phyloP scores from a whole-genome alignment of 768 basidiomycete genomes.

The Phylloporus scabripes region DNA sequence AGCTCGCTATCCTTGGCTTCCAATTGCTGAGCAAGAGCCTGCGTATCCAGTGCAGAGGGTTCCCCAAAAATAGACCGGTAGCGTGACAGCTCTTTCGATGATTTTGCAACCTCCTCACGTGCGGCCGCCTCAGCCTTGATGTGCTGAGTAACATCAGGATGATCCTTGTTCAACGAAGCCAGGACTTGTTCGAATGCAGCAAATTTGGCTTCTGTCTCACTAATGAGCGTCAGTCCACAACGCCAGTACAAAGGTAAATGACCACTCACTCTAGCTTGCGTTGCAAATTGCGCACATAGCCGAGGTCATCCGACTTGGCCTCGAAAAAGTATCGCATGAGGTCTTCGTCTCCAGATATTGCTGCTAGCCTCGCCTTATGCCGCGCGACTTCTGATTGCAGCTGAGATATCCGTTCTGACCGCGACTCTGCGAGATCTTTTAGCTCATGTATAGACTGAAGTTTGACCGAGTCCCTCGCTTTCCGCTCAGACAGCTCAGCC shows the following conservation, averaged over 20 bases:
- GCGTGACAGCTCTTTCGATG: conserved; percentile 45
- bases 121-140: conserved; percentile 47
- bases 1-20: conserved; percentile 66
- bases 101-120: conserved; percentile 42
- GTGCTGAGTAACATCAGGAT: conserved; percentile 50
- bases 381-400: conserved; percentile 69
- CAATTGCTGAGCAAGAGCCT: conserved; percentile 49
- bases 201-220: conserved; percentile 48
- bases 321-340: conserved; percentile 65
- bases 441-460: conserved; percentile 57
- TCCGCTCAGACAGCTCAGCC: conserved; percentile 65
- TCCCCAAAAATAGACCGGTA: conserved; percentile 66
- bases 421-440: conserved; percentile 58
- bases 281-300: conserved; percentile 51
- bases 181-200: conserved; percentile 51
- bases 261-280: conserved; percentile 48
- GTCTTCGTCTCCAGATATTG: conserved; percentile 62
- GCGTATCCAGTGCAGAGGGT: conserved; percentile 45
- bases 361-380: conserved; percentile 72
- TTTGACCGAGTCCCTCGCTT: conserved; percentile 56
- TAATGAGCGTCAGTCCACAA: conserved; percentile 26
- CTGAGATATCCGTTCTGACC: conserved; percentile 66
- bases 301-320: conserved; percentile 46
- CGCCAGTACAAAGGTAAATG: background rate
- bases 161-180: conserved; percentile 37